Percentiles rank a stretch among this genome's conserved stretches.
phyloP scores from a whole-genome alignment of 768 basidiomycete species.

The Phanerochaete sordida region DNA sequence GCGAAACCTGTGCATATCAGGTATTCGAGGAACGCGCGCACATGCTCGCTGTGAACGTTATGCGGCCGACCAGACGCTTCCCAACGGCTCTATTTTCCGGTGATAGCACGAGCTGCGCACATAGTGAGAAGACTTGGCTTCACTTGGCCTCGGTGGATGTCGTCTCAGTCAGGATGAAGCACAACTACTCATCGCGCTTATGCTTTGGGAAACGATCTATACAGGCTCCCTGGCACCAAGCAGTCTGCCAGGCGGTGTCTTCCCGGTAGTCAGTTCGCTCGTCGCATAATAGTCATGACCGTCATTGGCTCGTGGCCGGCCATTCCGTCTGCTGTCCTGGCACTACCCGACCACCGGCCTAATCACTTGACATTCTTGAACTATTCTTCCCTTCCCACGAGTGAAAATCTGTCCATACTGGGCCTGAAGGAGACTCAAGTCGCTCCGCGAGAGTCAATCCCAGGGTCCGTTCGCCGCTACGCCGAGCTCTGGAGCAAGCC shows the following conservation, averaged over 20 bases:
- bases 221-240: background rate
- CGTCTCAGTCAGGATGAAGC: background rate
- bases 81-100: background rate
- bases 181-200: background rate
- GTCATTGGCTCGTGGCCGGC: background rate
- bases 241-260: background rate
- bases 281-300: background rate
- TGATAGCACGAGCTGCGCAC: background rate
- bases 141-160: background rate
- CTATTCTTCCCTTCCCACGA: conserved; percentile 5
- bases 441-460: background rate
- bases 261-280: background rate
- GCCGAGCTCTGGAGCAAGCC: background rate
- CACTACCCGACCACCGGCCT: background rate
- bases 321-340: background rate
- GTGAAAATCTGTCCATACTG: conserved; percentile 7
- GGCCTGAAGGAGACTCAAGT: background rate
- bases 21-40: background rate
- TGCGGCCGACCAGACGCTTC: background rate
- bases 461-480: background rate
- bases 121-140: background rate
- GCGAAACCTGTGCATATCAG: background rate
- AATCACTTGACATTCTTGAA: conserved; percentile 2
- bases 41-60: background rate
- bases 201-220: background rate